Evolutionary conservation across 495 filamentous ascomycete species (phyloP), one percentile per base, ranked within the genome.

Genomic region (Astrothelium subdiscretum): DNA sequence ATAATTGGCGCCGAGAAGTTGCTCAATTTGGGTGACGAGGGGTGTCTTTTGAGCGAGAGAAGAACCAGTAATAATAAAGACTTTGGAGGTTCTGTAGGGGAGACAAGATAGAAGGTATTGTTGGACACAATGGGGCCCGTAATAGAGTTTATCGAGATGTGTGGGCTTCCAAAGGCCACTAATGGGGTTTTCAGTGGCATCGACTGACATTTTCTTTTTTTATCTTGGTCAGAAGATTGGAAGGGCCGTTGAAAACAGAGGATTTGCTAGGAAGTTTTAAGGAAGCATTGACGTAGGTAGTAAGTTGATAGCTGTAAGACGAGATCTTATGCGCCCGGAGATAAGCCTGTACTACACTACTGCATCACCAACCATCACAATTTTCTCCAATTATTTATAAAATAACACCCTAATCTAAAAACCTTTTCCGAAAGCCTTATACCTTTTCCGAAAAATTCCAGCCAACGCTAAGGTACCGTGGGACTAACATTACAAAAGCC

Each of bases 91-190:
- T 24, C 13, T 8, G n/a, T 15, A 3, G 32, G 62, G 62, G 8
- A 64, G 57, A 18, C 27, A 29, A 18, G 32, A 43, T 10, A 64
- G 57, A 15, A 64, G 58, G 40, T 64, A 51, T 15, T 59, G 61
- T 22, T 35, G 29, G 12, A 64, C 62, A 27, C 58, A 60, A 2
- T 35, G 24, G 13, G 32, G 54, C 26, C 62, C 62, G 57, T 64
- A 64, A 58, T 43, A 60, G 40, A 64, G 62, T 24, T 61, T 40
- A 29, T 51, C 13, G 35, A 61, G 59, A 11, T 44, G 42, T 13
- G 70, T 72, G 13, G 75, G 75, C 63, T 74, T 70, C 74, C 74
- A 79, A 8, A 78, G 67, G 40, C 76, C 76, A 38, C 63, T 63
- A 6, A 77, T 66, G 10, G 76, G 75, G 57, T 70, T 57, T 57